Conservation (phyloP, 129 eudicot species). For the Daucus carota region DNA sequence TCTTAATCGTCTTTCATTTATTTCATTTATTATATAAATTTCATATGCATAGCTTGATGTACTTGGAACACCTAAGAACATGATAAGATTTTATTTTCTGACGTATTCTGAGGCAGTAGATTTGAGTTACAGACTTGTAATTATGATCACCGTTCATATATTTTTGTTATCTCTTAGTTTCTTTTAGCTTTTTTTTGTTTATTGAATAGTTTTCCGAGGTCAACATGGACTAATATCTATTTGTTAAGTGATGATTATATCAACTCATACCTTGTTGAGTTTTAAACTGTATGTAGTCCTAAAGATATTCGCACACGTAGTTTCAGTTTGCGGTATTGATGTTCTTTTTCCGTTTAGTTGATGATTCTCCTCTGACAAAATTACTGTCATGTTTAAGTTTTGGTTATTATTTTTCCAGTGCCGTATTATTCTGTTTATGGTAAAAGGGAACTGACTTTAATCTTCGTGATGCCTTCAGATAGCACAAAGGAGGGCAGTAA, state of each 20-base stretch:
- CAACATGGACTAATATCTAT: neutral
- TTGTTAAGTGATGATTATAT: neutral
- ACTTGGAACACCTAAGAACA: neutral
- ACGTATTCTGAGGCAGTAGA: neutral
- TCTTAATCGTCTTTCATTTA: neutral
- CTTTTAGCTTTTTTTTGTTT: neutral
- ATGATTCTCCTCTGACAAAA: neutral
- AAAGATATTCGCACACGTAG: neutral
- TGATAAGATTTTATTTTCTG: neutral
- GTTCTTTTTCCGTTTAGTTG: neutral
- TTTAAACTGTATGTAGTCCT: neutral
- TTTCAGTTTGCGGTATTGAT: neutral
- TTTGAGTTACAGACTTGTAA: neutral
- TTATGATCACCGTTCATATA: neutral
- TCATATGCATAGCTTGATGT: neutral
- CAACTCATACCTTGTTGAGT: neutral
- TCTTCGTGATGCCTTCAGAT: conserved; percentile 40
- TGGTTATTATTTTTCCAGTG: neutral
- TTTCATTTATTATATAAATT: neutral
- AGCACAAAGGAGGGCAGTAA: conserved; percentile 48
- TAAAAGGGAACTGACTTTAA: conserved; percentile 2
- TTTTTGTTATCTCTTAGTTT: neutral
- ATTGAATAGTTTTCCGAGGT: neutral
- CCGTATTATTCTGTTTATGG: neutral
- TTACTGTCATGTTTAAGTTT: conserved; percentile 4